Conservation (phyloP, 768 basidiomycete genomes). For the Auriscalpium vulgare region DNA sequence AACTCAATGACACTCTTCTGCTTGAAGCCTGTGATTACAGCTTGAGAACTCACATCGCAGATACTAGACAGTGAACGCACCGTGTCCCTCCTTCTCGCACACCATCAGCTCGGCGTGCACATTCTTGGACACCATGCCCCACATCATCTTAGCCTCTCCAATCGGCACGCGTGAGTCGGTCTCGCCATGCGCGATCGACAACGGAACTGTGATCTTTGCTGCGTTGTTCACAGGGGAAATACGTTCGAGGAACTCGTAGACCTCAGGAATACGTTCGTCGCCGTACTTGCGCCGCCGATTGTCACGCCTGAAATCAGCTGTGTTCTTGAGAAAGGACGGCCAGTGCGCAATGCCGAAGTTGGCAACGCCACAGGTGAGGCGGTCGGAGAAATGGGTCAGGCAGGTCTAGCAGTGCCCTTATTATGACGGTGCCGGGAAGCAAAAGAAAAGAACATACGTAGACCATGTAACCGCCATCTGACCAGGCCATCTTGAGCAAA, state of each 20-base stretch:
- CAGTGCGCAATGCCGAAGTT: constrained; percentile 34
- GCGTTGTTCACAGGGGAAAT: constrained; percentile 34
- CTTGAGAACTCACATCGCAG: too few species aligned
- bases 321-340: constrained; percentile 35
- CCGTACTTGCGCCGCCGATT: constrained; percentile 32
- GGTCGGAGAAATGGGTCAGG: constrained; percentile 33
- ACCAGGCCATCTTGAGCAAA: not conserved
- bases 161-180: constrained; percentile 32
- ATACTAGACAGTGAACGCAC: constrained; percentile 18
- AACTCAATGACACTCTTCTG: constrained; percentile 38
- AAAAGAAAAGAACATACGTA: constrained; percentile 1
- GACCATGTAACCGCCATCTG: constrained; percentile 12
- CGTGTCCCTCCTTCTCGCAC: constrained; percentile 36
- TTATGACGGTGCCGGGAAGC: not conserved
- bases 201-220: constrained; percentile 27
- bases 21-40: constrained; percentile 25
- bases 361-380: constrained; percentile 32
- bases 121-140: constrained; percentile 23
- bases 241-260: constrained; percentile 29
- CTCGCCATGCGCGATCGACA: constrained; percentile 36
- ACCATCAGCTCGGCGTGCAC: constrained; percentile 29
- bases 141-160: constrained; percentile 32
- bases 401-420: constrained; percentile 22
- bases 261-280: constrained; percentile 29
- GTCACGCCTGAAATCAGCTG: constrained; percentile 28